phyloP scores from a whole-genome alignment of 176 grass and related monocot species.

The Pontederia crassipes region DNA sequence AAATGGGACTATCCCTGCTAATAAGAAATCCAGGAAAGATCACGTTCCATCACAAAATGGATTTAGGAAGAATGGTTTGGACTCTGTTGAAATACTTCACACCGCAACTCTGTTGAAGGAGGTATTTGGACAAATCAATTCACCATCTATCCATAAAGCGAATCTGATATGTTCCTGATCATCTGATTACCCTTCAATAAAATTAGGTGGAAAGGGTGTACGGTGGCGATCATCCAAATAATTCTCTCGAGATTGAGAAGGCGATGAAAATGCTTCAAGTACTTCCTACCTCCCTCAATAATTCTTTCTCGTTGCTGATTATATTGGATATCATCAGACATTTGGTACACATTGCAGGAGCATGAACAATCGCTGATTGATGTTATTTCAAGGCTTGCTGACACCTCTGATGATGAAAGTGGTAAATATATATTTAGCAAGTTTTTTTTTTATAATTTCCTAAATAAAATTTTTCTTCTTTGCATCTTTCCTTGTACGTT shows the following conservation, averaged over 20 bases:
- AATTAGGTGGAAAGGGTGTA: slow-evolving; percentile 85
- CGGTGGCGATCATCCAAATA: slow-evolving; percentile 56
- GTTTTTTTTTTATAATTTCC: background rate
- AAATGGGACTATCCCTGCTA: background rate
- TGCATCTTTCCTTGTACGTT: too few relatives aligned
- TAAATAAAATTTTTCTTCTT: too few relatives aligned
- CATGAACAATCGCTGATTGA: slow-evolving; percentile 89
- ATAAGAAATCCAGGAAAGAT: background rate
- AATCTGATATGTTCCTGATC: background rate
- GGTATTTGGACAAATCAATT: background rate
- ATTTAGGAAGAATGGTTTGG: background rate
- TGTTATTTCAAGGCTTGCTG: slow-evolving; percentile 66
- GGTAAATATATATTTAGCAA: slow-evolving; percentile 46
- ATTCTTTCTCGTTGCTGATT: slow-evolving; percentile 11
- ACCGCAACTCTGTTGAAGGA: background rate
- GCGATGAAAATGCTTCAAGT: slow-evolving; percentile 90
- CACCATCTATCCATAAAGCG: background rate
- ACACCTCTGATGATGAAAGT: slow-evolving; percentile 85
- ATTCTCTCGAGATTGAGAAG: slow-evolving; percentile 80
- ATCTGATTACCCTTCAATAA: slow-evolving; percentile 8
- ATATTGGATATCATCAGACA: slow-evolving; percentile 9
- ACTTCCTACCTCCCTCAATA: slow-evolving; percentile 5
- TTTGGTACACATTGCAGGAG: slow-evolving; percentile 41
- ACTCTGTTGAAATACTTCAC: background rate
- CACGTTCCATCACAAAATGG: background rate